Base-by-base conservation (phyloP, 306 rosid genomes). In the Benincasa hispida region DNA sequence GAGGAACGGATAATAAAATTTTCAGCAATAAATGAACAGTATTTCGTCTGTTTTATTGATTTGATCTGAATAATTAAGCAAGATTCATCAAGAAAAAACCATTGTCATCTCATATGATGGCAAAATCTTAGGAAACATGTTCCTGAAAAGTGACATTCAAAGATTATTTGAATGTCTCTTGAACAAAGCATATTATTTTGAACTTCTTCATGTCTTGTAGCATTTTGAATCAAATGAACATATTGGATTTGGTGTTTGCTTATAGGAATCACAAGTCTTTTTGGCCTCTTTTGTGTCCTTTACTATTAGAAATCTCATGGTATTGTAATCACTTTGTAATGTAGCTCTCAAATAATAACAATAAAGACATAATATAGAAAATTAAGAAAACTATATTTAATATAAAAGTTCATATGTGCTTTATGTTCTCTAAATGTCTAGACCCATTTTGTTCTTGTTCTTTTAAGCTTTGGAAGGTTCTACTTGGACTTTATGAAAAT, bases 41-140 rank as follows among this genome's bases (percentile, higher is more conserved):
- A 69, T 39, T 27, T 25, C 2, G 41, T 47, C 4, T 25, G 39
- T 45, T 70, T 69, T 27, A 7, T 70, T 24, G 41, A 69, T 47
- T 47, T 45, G 75, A 47, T 70, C 15, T 47, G 58, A 70, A 70
- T 70, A n/a, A n/a, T n/a, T n/a, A 54, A 47, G 76, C 76, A 48
- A 50, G 60, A 19, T 72, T 72, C 19, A 25, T 50, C 27, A 8
- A 48, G 25, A 72, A 42, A 47, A 4, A 50, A 48, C 41, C 42
- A 72, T 28, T 30, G 76, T 19, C 27, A 72, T 39, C 34, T 21
- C 54, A 22, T 6, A 22, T 67, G 74, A 67, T 39, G 74, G 34
- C 9, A 39, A 39, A 65, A n/a, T 65, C 72, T 19, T 19, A n/a
- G 28, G 25, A 65, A 63, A 21, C 72, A 28, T n/a, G 28, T 65